Evolutionary conservation across 352 stramenopile species (phyloP), one percentile per base, ranked within the genome.

Genomic region (Globisporangium mamillatum): DNA sequence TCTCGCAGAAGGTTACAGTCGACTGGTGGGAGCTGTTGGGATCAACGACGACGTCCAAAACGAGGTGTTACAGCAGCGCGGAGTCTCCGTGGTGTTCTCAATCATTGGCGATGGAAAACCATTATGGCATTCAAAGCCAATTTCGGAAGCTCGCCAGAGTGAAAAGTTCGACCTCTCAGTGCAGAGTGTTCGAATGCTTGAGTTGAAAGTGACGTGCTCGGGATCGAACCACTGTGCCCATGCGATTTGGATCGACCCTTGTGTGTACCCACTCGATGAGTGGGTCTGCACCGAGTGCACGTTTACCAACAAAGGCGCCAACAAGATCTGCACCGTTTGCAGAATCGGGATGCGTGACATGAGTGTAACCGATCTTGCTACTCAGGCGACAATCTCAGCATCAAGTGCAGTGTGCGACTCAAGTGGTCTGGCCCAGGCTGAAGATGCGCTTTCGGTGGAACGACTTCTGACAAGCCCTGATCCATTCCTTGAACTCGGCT

Each of bases 221-320:
- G 89, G 86, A 1, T 93, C 84, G 8, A 95, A 96, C 67, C 77
- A 91, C 22, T 92, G 80, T 60, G 87, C 86, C 0, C 86, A 95
- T 57, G 84, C 89, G 14, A 71, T 96, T 38, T 96, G 86, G 85
- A 72, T 96, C 16, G 87, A 95, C 63, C 87, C 89, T 54, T 85
- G 77, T 32, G 72, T 93, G 63, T 74, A 84, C 58, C 69, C 82
- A 38, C 61, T 93, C 27, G 74, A 92, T 46, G 86, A 96, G 41
- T 96, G 89, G 89, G 57, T 60, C 14, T 96, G 89, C 54, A 66
- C 32, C 0, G 76, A 84, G 57, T 96, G 89, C 38, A 74, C 74
- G n/a, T 84, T 88, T 52, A 60, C 74, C n/a, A 95, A 95, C 68
- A 93, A 86, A 75, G 87, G 87, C 0, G 74, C 61, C 7, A 65